These are phyloP conservation scores for Acaromyces ingoldii DNA, from an alignment of 1,284 basidiomycete genomes.

Conservation along the genomic window DNA sequence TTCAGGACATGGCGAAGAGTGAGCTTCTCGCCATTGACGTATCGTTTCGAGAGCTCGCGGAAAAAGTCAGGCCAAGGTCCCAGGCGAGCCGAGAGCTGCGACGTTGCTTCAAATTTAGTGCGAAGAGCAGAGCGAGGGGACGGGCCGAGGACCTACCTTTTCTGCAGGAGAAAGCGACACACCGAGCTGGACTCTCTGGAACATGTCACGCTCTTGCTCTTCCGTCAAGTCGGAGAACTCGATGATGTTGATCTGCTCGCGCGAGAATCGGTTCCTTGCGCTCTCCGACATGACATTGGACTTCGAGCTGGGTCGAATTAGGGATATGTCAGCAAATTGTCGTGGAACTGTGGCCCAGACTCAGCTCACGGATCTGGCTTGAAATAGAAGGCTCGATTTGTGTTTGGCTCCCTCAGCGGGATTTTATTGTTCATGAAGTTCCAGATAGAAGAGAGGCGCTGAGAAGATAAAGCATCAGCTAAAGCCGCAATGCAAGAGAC, in stretches of 20 bases:
- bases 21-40: constrained; percentile 20
- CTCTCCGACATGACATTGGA: neutral
- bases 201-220: constrained; percentile 32
- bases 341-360: neutral
- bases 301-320: neutral
- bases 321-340: neutral
- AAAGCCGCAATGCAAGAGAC: neutral
- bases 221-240: constrained; percentile 25
- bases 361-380: constrained; percentile 14
- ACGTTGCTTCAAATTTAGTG: too few species aligned
- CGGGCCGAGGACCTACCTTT: constrained; percentile 15
- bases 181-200: constrained; percentile 37
- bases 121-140: neutral
- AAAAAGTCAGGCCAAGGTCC: constrained; percentile 26
- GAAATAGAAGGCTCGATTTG: constrained; percentile 20
- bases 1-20: constrained; percentile 12
- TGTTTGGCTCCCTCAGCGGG: constrained; percentile 13
- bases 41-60: constrained; percentile 29
- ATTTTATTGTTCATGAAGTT: constrained; percentile 25
- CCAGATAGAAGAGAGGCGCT: constrained; percentile 31
- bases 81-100: constrained; percentile 5
- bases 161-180: constrained; percentile 31
- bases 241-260: constrained; percentile 24
- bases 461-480: neutral
- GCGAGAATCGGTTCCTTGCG: neutral